Conservation (phyloP, 2,329 filamentous ascomycete species). For the Trichoderma lentiforme region DNA sequence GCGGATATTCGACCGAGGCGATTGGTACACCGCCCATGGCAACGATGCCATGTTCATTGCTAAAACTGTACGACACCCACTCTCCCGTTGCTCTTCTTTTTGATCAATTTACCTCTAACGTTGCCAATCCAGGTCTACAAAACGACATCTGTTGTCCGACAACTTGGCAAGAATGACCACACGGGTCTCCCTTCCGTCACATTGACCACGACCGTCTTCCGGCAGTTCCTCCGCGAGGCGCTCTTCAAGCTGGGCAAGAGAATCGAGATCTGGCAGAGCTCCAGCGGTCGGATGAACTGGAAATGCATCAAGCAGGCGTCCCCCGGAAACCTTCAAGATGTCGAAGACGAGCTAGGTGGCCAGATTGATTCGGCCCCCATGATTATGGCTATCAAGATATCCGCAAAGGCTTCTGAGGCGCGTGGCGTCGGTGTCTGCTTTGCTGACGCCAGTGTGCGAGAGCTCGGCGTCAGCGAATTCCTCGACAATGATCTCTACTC, state of each 20-base stretch:
- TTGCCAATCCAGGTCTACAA: constrained; percentile 71
- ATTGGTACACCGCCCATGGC: constrained; percentile 94
- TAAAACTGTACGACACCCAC: constrained; percentile 54
- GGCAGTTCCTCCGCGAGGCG: constrained; percentile 91
- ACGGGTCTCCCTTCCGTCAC: constrained; percentile 91
- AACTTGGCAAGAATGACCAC: constrained; percentile 78
- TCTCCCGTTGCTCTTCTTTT: neutral
- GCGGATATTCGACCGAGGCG: constrained; percentile 87
- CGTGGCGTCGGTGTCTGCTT: constrained; percentile 93
- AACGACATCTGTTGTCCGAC: constrained; percentile 90
- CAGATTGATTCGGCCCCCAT: constrained; percentile 88
- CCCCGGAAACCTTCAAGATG: constrained; percentile 92
- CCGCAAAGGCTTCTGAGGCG: constrained; percentile 79
- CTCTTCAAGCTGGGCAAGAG: constrained; percentile 88
- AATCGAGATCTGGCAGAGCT: constrained; percentile 82
- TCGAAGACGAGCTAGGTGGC: constrained; percentile 89
- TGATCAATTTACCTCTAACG: neutral
- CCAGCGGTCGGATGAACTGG: constrained; percentile 80
- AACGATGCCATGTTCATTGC: constrained; percentile 82
- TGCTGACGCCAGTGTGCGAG: constrained; percentile 91
- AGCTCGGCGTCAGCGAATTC: constrained; percentile 95
- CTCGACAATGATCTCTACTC: constrained; percentile 98
- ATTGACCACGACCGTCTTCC: constrained; percentile 91
- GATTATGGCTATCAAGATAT: constrained; percentile 91
- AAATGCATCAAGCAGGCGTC: constrained; percentile 89